Percentiles rank a stretch among this genome's conserved stretches.
Conservation (phyloP, 2,329 filamentous ascomycete species). For the Didymella pomorum region DNA sequence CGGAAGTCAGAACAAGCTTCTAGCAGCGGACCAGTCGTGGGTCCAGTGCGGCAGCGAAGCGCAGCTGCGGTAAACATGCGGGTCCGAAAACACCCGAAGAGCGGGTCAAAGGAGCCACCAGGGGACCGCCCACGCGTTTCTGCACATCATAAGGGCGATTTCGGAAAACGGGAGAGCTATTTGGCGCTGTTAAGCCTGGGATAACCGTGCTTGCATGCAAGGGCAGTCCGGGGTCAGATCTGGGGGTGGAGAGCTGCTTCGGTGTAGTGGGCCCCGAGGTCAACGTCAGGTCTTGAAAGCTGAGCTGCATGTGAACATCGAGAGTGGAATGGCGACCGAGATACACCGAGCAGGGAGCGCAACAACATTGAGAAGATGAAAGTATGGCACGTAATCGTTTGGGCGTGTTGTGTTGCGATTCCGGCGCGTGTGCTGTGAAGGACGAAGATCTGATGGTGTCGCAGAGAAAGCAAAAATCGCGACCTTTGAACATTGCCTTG, state of each 20-base stretch:
- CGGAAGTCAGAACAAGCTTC: conserved; percentile 21
- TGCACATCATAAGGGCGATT: conserved; percentile 6
- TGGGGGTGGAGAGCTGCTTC: background rate
- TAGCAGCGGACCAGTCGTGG: conserved; percentile 8
- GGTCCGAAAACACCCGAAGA: conserved; percentile 18
- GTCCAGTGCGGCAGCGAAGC: conserved; percentile 2
- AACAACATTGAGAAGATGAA: background rate
- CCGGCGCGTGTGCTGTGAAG: conserved; percentile 1
- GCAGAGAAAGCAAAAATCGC: background rate
- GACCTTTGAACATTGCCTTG: background rate
- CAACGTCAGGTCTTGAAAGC: conserved; percentile 9
- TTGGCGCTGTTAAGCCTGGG: conserved; percentile 12
- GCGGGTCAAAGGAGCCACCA: conserved; percentile 13
- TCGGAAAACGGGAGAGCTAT: background rate
- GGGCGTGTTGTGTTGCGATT: background rate
- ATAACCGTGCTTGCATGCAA: conserved; percentile 15
- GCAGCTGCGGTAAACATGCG: background rate
- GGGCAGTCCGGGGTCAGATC: conserved; percentile 18
- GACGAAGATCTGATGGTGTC: background rate
- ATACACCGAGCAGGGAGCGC: background rate
- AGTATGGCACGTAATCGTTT: background rate
- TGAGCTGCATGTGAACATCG: background rate
- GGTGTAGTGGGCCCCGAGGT: conserved; percentile 15
- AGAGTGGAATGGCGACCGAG: background rate
- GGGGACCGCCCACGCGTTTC: background rate